Base-by-base conservation (phyloP, 352 stramenopile genomes). In the Discostella stelligera region DNA sequence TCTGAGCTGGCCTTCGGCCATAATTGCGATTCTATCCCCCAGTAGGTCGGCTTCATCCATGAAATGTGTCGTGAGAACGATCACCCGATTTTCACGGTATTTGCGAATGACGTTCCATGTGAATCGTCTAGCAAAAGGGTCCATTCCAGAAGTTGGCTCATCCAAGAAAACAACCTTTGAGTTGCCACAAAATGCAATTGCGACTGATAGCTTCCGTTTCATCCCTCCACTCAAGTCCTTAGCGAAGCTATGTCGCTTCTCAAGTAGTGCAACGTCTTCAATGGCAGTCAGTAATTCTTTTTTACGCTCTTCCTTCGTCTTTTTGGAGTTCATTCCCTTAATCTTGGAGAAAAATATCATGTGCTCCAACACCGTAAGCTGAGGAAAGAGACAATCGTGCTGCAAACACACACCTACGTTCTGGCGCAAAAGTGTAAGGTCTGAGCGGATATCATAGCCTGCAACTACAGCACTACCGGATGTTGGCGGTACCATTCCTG, bases 361-460 rank as follows among this genome's bases (percentile, higher is more conserved):
- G 74, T 99, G 96, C 77, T 99, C 97, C 49, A 94, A 74, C 13
- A 98, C 96, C 0, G 96, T 98, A 44, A 99, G 81, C 18, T 96
- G 82, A 39, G 94, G 92, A 70, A 97, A 98, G 0, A 99, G 82
- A 30, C 98, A 96, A 80, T 98, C 95, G 80, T 98, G 95, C 76
- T 99, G 97, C 0, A 97, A 92, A 82, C 97, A 99, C 54, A 99
- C 93, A 49, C 96, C 96, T 76, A 98, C 93, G 61, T 96, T 90
- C 73, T 96, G 81, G 5, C 96, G 94, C 18, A 99, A 90, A 37
- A 92, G 77, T 46, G 90, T 77, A 69, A 98, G 93, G 76, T 98
- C 77, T 11, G 76, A 87, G 10, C 71, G 52, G 30, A 91, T 86
- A 59, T 94, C 85, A 50, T 90, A 89, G 0, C 87, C 87, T 32